Percentiles rank a stretch among this genome's conserved stretches.
phyloP scores from a whole-genome alignment of 192 early-diverging fungal genomes.

The Podila epigama region DNA sequence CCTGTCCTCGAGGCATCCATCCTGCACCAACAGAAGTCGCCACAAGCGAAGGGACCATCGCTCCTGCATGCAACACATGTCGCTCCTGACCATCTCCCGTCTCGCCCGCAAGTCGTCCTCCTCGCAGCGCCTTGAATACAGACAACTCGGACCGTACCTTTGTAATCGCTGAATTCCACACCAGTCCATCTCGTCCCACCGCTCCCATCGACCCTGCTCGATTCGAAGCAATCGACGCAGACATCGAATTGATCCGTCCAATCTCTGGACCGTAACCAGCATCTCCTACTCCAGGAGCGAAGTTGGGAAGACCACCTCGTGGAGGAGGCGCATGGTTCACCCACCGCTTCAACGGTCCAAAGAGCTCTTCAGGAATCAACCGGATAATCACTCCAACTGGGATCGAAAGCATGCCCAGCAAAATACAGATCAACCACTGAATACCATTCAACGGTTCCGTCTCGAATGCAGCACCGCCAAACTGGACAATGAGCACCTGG shows the following conservation, averaged over 20 bases:
- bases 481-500: constrained; percentile 90
- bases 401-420: constrained; percentile 79
- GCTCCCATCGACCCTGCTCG: constrained; percentile 16
- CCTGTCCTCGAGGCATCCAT: constrained; percentile 37
- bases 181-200: constrained; percentile 36
- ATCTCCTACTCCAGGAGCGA: neutral
- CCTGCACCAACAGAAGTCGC: constrained; percentile 53
- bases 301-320: neutral
- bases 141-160: constrained; percentile 45
- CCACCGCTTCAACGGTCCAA: constrained; percentile 38
- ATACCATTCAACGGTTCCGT: constrained; percentile 67
- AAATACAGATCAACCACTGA: constrained; percentile 87
- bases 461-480: constrained; percentile 89
- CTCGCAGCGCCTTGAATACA: constrained; percentile 51
- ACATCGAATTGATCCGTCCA: constrained; percentile 28
- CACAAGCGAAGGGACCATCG: constrained; percentile 52
- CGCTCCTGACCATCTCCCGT: neutral
- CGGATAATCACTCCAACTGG: constrained; percentile 87
- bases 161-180: constrained; percentile 54
- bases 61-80: constrained; percentile 46
- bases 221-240: constrained; percentile 31
- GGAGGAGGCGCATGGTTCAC: constrained; percentile 3
- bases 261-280: neutral
- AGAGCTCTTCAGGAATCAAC: constrained; percentile 79
- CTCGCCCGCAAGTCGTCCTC: constrained; percentile 33